A percentile compares a stretch with the other conserved stretches of the same genome.
Conservation (phyloP, 2,329 filamentous ascomycete species). For the Penicillium freii region DNA sequence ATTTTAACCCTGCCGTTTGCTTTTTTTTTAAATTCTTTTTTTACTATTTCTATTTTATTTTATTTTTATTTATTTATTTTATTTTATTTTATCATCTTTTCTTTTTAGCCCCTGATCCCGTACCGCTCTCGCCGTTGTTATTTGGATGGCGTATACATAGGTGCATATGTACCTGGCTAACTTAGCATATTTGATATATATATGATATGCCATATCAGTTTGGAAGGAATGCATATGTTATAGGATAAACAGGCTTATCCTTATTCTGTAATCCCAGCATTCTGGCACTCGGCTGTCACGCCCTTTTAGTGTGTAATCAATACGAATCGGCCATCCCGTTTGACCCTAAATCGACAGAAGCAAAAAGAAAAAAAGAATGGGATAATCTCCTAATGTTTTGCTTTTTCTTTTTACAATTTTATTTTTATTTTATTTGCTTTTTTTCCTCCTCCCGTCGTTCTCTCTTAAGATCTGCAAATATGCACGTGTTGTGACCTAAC, state of each 20-base stretch:
- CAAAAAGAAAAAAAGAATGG: neutral
- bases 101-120: neutral
- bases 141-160: neutral
- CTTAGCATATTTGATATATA: neutral
- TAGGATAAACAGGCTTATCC: neutral
- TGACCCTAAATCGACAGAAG: neutral
- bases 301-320: slow-evolving; percentile 7
- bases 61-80: no score
- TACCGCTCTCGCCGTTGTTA: neutral
- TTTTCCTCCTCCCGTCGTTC: neutral
- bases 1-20: neutral
- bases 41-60: neutral
- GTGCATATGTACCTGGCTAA: neutral
- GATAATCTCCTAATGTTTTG: slow-evolving; percentile 5
- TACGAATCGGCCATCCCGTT: slow-evolving; percentile 18
- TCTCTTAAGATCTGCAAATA: slow-evolving; percentile 16
- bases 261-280: slow-evolving; percentile 2
- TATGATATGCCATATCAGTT: neutral
- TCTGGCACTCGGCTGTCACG: slow-evolving; percentile 6
- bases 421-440: slow-evolving; percentile 6
- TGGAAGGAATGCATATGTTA: neutral
- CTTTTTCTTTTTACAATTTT: slow-evolving; percentile 5
- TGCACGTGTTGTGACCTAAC: slow-evolving; percentile 6
- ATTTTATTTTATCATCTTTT: neutral
- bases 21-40: neutral